phyloP scores from a whole-genome alignment of 2,329 filamentous ascomycete species.

The Colletotrichum liriopes region DNA sequence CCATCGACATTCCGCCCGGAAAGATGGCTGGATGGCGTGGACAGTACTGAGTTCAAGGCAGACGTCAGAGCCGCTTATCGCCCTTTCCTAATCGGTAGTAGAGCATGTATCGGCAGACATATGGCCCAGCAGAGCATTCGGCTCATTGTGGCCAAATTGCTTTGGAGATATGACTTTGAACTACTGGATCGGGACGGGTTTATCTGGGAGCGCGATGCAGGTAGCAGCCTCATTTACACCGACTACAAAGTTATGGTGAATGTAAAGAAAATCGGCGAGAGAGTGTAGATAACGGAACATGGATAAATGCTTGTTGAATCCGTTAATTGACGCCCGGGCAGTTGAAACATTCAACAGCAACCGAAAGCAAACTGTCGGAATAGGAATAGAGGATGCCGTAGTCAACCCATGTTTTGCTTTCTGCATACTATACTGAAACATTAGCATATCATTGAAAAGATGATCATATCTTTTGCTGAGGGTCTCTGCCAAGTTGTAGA shows the following conservation, averaged over 20 bases:
- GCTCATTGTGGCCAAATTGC: background rate
- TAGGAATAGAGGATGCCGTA: too few relatives aligned
- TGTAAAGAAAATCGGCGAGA: background rate
- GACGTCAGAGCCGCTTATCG: slow-evolving; percentile 6
- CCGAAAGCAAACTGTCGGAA: too few relatives aligned
- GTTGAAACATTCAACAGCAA: too few relatives aligned
- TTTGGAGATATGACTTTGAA: background rate
- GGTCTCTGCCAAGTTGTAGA: too few relatives aligned
- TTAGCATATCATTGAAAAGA: too few relatives aligned
- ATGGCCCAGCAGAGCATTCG: background rate
- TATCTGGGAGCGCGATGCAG: background rate
- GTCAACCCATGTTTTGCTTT: too few relatives aligned
- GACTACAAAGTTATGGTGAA: background rate
- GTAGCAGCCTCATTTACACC: slow-evolving; percentile 1
- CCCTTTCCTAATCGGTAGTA: background rate
- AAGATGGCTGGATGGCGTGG: background rate
- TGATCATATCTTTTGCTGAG: too few relatives aligned
- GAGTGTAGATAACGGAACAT: background rate
- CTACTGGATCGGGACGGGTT: background rate
- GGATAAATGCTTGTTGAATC: too few relatives aligned
- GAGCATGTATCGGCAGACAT: background rate
- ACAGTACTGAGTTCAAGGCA: background rate
- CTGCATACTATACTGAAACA: too few relatives aligned
- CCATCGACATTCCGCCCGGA: background rate
- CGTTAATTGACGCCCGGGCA: too few relatives aligned